Evolutionary conservation across 1,284 basidiomycete genomes (phyloP), one percentile per base, ranked within the genome.

Genomic region (Ceraceosorus guamensis): DNA sequence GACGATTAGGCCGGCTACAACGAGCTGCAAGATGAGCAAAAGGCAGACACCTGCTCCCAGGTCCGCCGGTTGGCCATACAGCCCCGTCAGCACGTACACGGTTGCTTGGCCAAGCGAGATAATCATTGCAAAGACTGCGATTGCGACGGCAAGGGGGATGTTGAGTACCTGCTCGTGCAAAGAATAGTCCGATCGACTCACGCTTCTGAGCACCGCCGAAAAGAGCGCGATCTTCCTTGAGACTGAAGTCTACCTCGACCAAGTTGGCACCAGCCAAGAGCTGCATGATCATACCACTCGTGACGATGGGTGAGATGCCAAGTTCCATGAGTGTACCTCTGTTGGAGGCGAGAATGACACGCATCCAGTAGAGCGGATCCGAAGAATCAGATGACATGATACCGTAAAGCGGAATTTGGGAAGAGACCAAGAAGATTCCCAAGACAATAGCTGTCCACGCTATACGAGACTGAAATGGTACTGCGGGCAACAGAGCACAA

Each of bases 341-440:
- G 81, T 97, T 98, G 8, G 91, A 95, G 37, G 95, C 93, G 60
- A 97, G 84, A 79, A 98, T 97, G 79, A 92, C 92, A 80, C 93
- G 88, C 86, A 97, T 91, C 93, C 93, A 98, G 82, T 93, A 97
- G 50, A 98, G 85, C 11, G 95, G 93, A 80, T 98, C 93, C 18
- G 71, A 74, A 50, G 67, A 70, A 62, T 75, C 73, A 46, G 71
- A 72, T 13, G 73, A 74, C 64, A 75, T 71, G 62, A 75, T 75
- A 48, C 73, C 73, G 59, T 75, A 75, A 46, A 75, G 63, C 7
- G 73, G 73, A 53, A 75, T 75, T 59, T 75, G 73, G 46, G 73
- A 75, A 3, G 70, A 70, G 52, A 75, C 71, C 44, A 75, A 59
- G 67, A 75, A 75, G 53, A 75, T 75, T 56, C 63, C 69, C n/a